Conservation (phyloP, 495 filamentous ascomycete genomes). For the Podospora fimiseda region DNA sequence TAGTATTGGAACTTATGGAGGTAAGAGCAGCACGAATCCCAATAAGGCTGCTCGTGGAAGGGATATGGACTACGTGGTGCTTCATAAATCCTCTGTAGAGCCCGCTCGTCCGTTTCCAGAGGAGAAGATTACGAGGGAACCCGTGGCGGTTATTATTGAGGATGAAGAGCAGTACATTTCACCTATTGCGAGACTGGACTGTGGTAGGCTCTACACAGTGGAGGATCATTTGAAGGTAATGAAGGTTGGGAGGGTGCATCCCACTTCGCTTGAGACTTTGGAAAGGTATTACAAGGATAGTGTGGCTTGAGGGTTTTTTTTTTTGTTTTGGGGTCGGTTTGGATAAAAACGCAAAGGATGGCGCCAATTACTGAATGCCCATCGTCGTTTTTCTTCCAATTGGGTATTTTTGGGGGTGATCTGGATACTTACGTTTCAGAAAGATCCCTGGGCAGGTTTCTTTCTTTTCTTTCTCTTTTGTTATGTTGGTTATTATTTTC, state of each 20-base stretch:
- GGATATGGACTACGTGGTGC: constrained; percentile 22
- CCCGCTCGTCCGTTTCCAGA: constrained; percentile 18
- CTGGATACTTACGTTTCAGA: no score
- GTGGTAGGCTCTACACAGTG: constrained; percentile 28
- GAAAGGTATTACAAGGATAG: constrained; percentile 24
- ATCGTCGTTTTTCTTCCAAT: no score
- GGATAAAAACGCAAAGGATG: no score
- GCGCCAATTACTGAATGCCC: no score
- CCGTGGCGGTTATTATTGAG: constrained; percentile 29
- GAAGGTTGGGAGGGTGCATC: constrained; percentile 30
- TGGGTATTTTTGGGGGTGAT: no score
- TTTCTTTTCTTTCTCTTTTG: no score
- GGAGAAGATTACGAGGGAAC: constrained; percentile 20
- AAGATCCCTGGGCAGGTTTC: no score
- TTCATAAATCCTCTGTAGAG: constrained; percentile 16
- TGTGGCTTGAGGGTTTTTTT: constrained; percentile 4
- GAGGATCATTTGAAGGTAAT: constrained; percentile 25
- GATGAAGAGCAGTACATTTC: constrained; percentile 24
- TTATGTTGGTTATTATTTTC: no score
- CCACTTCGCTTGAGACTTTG: constrained; percentile 11
- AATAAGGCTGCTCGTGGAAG: constrained; percentile 9
- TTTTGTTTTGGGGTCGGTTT: no score
- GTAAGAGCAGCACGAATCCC: background rate
- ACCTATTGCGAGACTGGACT: constrained; percentile 28
- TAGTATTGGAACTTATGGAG: constrained; percentile 21